A percentile compares a stretch with the other conserved stretches of the same genome.
Evolutionary conservation across 768 basidiomycete genomes (phyloP).

Genomic region (Leccinum subgranulosum): DNA sequence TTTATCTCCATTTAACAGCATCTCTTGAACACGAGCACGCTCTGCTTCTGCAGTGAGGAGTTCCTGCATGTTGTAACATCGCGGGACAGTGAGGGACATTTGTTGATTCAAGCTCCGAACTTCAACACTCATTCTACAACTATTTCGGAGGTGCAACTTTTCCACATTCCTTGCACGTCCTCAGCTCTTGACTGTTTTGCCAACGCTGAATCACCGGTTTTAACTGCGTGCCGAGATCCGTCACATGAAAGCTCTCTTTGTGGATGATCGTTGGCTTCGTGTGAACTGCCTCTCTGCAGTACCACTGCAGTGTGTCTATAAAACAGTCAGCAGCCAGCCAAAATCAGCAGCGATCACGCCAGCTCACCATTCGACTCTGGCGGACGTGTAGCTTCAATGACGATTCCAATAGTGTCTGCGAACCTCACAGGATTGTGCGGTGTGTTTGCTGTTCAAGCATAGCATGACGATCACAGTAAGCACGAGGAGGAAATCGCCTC

Average conservation of each 20-base stretch:
- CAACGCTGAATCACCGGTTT: constrained; percentile 88
- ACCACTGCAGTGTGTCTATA: constrained; percentile 89
- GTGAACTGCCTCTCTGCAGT: constrained; percentile 69
- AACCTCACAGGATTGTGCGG: constrained; percentile 96
- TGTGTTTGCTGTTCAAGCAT: constrained; percentile 67
- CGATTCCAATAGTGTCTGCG: constrained; percentile 86
- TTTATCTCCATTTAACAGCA: constrained; percentile 11
- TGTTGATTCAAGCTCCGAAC: constrained; percentile 12
- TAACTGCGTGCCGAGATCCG: constrained; percentile 89
- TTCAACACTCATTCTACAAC: background rate
- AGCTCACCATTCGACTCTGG: constrained; percentile 65
- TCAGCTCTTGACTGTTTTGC: constrained; percentile 61
- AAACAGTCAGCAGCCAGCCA: background rate
- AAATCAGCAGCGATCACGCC: background rate
- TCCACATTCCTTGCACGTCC: constrained; percentile 75
- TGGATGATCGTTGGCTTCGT: constrained; percentile 67
- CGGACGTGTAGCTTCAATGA: constrained; percentile 84
- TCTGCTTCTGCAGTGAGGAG: constrained; percentile 36
- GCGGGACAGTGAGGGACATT: constrained; percentile 23
- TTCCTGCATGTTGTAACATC: constrained; percentile 45
- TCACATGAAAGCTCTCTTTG: constrained; percentile 84
- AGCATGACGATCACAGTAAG: background rate
- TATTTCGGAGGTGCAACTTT: constrained; percentile 56
- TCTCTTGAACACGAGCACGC: constrained; percentile 33
- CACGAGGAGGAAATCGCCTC: constrained; percentile 13